phyloP scores from a whole-genome alignment of 495 filamentous ascomycete species.

The Penicillium egyptiacum region DNA sequence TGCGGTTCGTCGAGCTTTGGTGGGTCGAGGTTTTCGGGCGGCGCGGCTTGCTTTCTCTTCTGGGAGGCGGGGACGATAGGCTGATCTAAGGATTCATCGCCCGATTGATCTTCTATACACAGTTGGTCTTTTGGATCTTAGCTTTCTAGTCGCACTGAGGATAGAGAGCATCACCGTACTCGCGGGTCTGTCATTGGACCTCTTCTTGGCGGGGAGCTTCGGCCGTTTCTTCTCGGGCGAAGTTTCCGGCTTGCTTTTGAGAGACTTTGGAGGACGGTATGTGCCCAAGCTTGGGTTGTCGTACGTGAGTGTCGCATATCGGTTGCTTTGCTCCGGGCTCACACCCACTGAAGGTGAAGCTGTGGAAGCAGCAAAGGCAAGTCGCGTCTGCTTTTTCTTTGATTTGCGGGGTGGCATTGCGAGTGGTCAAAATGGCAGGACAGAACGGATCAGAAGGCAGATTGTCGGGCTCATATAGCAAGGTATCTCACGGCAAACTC shows the following conservation, averaged over 20 bases:
- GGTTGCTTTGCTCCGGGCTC: constrained; percentile 23
- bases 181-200: background rate
- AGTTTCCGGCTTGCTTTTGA: background rate
- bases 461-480: background rate
- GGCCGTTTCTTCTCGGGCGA: background rate
- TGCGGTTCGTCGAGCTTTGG: background rate
- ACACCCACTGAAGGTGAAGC: constrained; percentile 19
- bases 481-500: background rate
- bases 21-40: background rate
- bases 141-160: background rate
- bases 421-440: background rate
- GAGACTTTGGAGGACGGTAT: background rate
- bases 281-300: constrained; percentile 32
- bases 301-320: constrained; percentile 43
- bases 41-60: constrained; percentile 12
- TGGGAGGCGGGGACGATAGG: constrained; percentile 20
- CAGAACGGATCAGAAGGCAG: background rate
- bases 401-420: constrained; percentile 41
- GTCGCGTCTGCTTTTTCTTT: constrained; percentile 49
- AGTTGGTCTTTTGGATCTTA: constrained; percentile 7
- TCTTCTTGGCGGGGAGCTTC: background rate
- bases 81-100: constrained; percentile 23
- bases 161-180: background rate
- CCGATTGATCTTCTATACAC: constrained; percentile 6
- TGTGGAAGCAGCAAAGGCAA: constrained; percentile 41